A percentile compares a stretch with the other conserved stretches of the same genome.
phyloP scores from a whole-genome alignment of 129 eudicot genomes.

The Chrysanthemum seticuspe region DNA sequence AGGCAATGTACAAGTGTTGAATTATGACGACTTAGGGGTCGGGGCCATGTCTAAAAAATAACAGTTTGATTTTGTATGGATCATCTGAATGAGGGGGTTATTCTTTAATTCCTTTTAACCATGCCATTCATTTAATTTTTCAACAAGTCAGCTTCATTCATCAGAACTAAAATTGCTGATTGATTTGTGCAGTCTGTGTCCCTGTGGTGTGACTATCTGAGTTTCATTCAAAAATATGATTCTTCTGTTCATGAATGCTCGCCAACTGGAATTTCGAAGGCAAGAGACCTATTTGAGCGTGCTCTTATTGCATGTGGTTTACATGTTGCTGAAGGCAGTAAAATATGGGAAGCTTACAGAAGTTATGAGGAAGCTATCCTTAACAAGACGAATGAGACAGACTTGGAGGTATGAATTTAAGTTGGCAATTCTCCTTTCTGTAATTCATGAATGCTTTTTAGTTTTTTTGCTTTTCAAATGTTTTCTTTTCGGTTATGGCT shows the following conservation, averaged over 20 bases:
- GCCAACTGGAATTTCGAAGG: slow-evolving; percentile 63
- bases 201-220: slow-evolving; percentile 81
- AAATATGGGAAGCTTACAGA: slow-evolving; percentile 79
- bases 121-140: neutral
- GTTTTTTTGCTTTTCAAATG: neutral
- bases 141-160: neutral
- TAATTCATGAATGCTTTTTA: slow-evolving; percentile 12
- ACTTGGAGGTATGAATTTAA: slow-evolving; percentile 49
- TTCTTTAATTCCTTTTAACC: neutral
- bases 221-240: slow-evolving; percentile 71
- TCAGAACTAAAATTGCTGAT: slow-evolving; percentile 2
- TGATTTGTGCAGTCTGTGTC: slow-evolving; percentile 73
- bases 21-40: neutral
- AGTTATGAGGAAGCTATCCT: slow-evolving; percentile 67
- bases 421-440: neutral
- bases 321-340: slow-evolving; percentile 83
- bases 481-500: neutral
- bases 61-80: no score
- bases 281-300: slow-evolving; percentile 83
- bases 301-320: slow-evolving; percentile 89
- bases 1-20: neutral
- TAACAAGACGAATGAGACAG: slow-evolving; percentile 48
- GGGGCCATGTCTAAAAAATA: no score
- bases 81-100: neutral
- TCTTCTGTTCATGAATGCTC: slow-evolving; percentile 60